Base-by-base conservation (phyloP, 1,284 basidiomycete species). In the Fomitiporia mediterranea region DNA sequence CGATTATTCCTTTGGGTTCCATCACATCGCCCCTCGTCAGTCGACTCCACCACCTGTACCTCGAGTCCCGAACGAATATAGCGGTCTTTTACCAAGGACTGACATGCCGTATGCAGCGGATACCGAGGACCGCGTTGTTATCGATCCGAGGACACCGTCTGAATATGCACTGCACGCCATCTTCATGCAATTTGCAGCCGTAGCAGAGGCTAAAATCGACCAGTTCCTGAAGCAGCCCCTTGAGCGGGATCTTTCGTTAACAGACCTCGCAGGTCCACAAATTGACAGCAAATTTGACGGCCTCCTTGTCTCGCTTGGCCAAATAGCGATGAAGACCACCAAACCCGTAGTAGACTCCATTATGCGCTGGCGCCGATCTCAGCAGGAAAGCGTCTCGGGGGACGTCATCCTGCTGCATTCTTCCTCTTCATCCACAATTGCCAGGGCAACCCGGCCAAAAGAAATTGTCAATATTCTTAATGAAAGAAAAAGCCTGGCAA, bases 121-220 rank as follows among this genome's bases (percentile, higher is more conserved):
- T 50, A 65, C 73, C 30, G 84, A 85, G 21, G 84, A 88, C 61
- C 83, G 82, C 60, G 76, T 85, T 40, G 72, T 78, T 9, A 77
- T 81, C 63, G 84, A 86, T 55, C 84, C 85, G 2, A 84, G 83
- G 64, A 91, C 87, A 9, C 92, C 92, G 0, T 85, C 86, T 0
- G 92, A 94, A 63, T 93, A 89, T 64, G 92, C 92, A 1, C 71
- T 95, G 32, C 87, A 92, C 65, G 89, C 91, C 0, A 80, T 94
- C 5, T 94, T 94, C 68, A 86, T 90, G 51, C 82, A 88, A 4
- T 94, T 94, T 65, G 87, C 88, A 2, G 80, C 85, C 0, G 74
- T 81, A 2, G 89, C 90, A 0, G 90, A 94, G 68, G 72, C 73
- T 35, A 91, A 92, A 65, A 87, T 94, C 25, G 82, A 86, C 21